Base-by-base conservation (phyloP, 176 grass and related monocot species). In the Alopecurus myosuroides region DNA sequence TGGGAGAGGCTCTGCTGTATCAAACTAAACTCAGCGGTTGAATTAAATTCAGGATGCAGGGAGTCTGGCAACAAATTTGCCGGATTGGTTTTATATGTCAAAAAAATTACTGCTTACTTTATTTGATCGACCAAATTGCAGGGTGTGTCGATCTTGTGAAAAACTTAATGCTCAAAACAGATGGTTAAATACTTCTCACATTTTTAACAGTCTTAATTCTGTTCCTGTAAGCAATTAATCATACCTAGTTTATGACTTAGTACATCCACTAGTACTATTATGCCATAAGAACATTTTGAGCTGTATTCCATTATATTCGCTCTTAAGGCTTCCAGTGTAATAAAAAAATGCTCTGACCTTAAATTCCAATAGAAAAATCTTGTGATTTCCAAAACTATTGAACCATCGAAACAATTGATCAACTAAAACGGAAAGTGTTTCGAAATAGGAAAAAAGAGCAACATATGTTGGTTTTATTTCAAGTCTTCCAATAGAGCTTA, bases 351-450 rank as follows among this genome's bases (percentile, higher is more conserved):
- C 35, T 62, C 39, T 29, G 71, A 26, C 25, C 20, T 52, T 44
- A 37, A 15, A 25, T 29, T 66, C 26, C 5, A 40, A 71, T 33
- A 52, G 23, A 1, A 63, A 64, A 71, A 70, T 77, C 25, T 61
- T 66, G 20, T 37, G 7, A 19, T 78, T 65, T 67, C 45, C 11
- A 80, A 89, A 89, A 85, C 67, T 40, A 85, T 76, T 74, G 62
- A 80, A 85, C 77, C 48, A 33, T 25, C 41, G 42, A 13, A 80
- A 66, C 5, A 67, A 22, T 37, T 72, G 64, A 13, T 72, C 33
- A 52, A 61, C 4, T 37, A 31, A 48, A 77, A 76, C 34, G 33
- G 18, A 23, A 15, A 64, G 28, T 28, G 34, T 64, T 79, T 79
- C 20, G 30, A 75, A 14, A 75, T 10, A 5, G 29, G 34, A 84